Percentiles rank a stretch among this genome's conserved stretches.
Evolutionary conservation across 129 eudicot species (phyloP).

Genomic region (Flaveria linearis): DNA sequence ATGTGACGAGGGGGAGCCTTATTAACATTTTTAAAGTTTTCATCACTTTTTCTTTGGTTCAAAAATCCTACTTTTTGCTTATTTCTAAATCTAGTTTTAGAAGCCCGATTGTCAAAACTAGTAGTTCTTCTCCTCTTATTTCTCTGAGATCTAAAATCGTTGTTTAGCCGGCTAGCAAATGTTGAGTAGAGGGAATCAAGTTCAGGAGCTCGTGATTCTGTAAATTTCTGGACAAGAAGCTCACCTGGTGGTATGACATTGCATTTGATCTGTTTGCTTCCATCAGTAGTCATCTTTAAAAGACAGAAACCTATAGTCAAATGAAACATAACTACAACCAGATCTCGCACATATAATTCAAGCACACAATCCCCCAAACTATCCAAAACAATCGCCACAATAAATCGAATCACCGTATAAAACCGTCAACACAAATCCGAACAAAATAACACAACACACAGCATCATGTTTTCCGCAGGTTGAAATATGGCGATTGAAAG

Average conservation of each 20-base stretch:
- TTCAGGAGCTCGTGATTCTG: slow-evolving; percentile 83
- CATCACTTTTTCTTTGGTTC: slow-evolving; percentile 16
- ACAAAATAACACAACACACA: too few species aligned
- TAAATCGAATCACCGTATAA: too few species aligned
- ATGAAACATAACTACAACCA: too few species aligned
- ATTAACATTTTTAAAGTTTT: slow-evolving; percentile 16
- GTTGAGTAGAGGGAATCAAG: slow-evolving; percentile 73
- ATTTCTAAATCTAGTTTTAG: slow-evolving; percentile 51
- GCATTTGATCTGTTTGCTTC: slow-evolving; percentile 39
- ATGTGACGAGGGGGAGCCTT: slow-evolving; percentile 59
- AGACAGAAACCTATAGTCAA: slow-evolving; percentile 11
- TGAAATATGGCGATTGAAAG: too few species aligned
- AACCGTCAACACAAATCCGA: too few species aligned
- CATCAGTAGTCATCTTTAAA: slow-evolving; percentile 37
- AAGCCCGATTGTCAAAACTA: slow-evolving; percentile 51
- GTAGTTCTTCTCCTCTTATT: slow-evolving; percentile 81
- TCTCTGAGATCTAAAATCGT: slow-evolving; percentile 64
- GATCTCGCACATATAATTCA: too few species aligned
- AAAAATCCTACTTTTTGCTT: slow-evolving; percentile 37
- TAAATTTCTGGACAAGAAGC: slow-evolving; percentile 62
- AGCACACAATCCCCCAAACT: too few species aligned
- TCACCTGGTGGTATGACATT: slow-evolving; percentile 48
- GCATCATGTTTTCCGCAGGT: too few species aligned
- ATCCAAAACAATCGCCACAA: too few species aligned
- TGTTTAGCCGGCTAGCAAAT: slow-evolving; percentile 52